Percentiles rank a stretch among this genome's conserved stretches.
Conservation (phyloP, 2,329 filamentous ascomycete species). For the Cladosporium sp. region DNA sequence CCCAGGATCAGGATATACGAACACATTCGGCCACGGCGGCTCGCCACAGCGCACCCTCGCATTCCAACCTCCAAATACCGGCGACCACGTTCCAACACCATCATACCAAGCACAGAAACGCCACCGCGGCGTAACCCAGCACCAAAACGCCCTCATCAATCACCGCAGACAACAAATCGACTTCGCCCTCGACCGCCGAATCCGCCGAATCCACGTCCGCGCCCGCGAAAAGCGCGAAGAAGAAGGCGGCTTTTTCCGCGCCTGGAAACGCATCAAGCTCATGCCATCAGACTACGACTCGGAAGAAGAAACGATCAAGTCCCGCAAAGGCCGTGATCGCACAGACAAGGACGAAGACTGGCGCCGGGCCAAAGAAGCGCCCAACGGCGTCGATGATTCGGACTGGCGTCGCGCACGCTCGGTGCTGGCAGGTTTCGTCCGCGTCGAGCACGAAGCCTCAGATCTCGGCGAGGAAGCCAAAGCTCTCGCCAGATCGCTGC, state of each 20-base stretch:
- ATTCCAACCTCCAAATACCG: constrained; percentile 21
- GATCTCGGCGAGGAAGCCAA: constrained; percentile 74
- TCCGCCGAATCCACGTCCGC: constrained; percentile 62
- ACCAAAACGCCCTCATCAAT: constrained; percentile 75
- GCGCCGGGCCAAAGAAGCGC: constrained; percentile 16
- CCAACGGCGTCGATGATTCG: constrained; percentile 19
- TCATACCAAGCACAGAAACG: constrained; percentile 44
- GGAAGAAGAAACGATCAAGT: constrained; percentile 35
- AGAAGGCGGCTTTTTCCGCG: constrained; percentile 64
- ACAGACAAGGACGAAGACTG: constrained; percentile 34
- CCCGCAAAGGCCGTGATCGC: constrained; percentile 23
- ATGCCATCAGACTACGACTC: constrained; percentile 45
- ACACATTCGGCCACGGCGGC: not conserved
- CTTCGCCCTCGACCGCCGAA: constrained; percentile 71
- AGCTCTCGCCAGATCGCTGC: constrained; percentile 62
- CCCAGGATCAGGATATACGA: constrained; percentile 3
- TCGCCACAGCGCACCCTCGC: constrained; percentile 18
- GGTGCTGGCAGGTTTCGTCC: constrained; percentile 53
- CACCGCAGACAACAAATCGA: constrained; percentile 77
- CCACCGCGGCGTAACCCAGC: constrained; percentile 71
- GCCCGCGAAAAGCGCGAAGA: constrained; percentile 58
- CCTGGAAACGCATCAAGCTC: constrained; percentile 59
- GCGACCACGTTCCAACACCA: constrained; percentile 31
- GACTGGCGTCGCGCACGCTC: constrained; percentile 18
- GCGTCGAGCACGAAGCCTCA: constrained; percentile 57